A percentile compares a stretch with the other conserved stretches of the same genome.
These are phyloP conservation scores for Penicillium goetzii DNA, from an alignment of 495 filamentous ascomycete genomes.

Conservation along the genomic window DNA sequence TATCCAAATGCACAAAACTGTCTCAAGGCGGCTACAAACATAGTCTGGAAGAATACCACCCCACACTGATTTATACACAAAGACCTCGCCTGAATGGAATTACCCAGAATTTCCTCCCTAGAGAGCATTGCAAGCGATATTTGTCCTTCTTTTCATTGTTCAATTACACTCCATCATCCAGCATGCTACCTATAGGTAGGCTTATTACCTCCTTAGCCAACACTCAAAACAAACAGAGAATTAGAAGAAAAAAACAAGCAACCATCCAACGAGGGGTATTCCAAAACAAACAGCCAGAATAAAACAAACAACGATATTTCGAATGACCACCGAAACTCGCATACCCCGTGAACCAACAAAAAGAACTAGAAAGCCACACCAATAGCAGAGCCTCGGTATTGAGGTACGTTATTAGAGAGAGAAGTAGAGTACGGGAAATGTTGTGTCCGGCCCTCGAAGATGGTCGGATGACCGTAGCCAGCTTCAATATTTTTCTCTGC, in stretches of 20 bases:
- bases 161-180: not conserved
- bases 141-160: not conserved
- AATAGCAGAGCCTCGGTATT: slow-evolving; percentile 34
- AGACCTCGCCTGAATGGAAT: no score
- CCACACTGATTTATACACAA: no score
- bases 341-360: no score
- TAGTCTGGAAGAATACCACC: no score
- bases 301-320: not conserved
- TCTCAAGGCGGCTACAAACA: no score
- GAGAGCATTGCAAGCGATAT: not conserved
- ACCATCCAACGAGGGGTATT: slow-evolving; percentile 22
- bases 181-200: slow-evolving; percentile 2
- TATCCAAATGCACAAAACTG: no score
- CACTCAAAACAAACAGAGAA: slow-evolving; percentile 5
- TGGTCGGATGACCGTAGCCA: slow-evolving; percentile 31
- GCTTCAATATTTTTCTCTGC: slow-evolving; percentile 35
- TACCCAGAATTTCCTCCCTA: no score
- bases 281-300: slow-evolving; percentile 7
- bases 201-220: not conserved
- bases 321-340: not conserved
- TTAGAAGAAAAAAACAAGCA: slow-evolving; percentile 15
- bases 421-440: slow-evolving; percentile 22
- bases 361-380: slow-evolving; percentile 42
- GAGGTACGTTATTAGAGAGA: slow-evolving; percentile 25
- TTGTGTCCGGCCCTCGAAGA: slow-evolving; percentile 34